Evolutionary conservation across 1,139 yeast species (phyloP), one percentile per base, ranked within the genome.

Genomic region (Geotrichum cucujoidarum): DNA sequence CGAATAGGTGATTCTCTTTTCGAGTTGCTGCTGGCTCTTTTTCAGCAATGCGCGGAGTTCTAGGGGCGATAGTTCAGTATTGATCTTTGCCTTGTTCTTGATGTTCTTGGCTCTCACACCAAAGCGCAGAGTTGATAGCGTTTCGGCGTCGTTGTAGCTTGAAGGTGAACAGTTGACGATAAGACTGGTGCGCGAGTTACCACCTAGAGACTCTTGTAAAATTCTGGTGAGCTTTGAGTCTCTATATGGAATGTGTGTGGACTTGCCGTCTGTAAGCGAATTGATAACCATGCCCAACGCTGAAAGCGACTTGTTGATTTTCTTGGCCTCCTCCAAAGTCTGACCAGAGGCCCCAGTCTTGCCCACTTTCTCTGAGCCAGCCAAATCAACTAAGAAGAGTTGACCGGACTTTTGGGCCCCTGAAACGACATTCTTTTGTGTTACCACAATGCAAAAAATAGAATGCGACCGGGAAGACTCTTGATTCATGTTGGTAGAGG

Each of bases 391-490:
- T 45, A 89, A 67, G 59, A 82, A 85, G 48, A 89, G 71, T 53
- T 74, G 80, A 13, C 89, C 82, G 40, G 76, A 73, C 60, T 81
- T 85, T 37, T 76, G 71, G 11, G 77, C 71, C 2, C 83, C 87
- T 21, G 77, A 74, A 13, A 64, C 66, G n/a, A 73, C 56, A 54
- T 75, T 74, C 57, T 76, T 80, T 60, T 84, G 92, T 16, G 76
- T 69, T 17, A 88, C 69, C 47, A 75, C 76, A 13, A 89, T 72
- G 53, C 81, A 83, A 56, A 88, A 79, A 40, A 89, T 84, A 1
- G 94, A 81, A 64, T 88, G 96, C 0, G 95, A 84, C 54, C 95
- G 72, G 4, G 94, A 83, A 20, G 90, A 80, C 59, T 81, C 87
- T 29, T 73, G 69, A 64, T 87, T 87, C 89, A 86, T 82, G 49